Conservation (phyloP, 345 rosid genomes). For the Gossypium herbaceum region DNA sequence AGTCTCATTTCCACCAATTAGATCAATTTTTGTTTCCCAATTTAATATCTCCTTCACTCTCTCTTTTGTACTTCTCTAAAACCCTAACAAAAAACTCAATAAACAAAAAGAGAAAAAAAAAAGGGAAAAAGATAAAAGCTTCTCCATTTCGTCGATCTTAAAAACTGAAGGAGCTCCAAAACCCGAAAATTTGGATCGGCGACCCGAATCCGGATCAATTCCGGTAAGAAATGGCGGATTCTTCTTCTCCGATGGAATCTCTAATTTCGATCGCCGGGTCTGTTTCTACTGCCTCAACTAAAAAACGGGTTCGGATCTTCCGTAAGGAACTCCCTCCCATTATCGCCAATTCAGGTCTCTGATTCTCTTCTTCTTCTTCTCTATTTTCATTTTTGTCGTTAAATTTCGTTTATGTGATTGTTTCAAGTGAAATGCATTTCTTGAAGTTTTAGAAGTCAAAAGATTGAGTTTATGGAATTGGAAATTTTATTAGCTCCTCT, state of each 20-base stretch:
- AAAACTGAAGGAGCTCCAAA: neutral
- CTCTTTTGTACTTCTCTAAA: neutral
- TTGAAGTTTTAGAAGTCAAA: neutral
- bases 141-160: neutral
- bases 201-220: conserved; percentile 22
- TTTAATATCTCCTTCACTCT: neutral
- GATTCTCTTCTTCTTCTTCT: neutral
- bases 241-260: conserved; percentile 31
- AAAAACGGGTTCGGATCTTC: conserved; percentile 60
- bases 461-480: neutral
- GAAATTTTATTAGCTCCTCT: neutral
- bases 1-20: neutral
- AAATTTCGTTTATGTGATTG: neutral
- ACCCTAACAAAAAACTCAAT: conserved; percentile 10
- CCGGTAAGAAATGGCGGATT: conserved; percentile 46
- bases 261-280: conserved; percentile 49
- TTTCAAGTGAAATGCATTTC: neutral
- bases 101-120: neutral
- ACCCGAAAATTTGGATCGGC: neutral
- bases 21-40: neutral
- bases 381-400: neutral
- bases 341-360: conserved; percentile 42
- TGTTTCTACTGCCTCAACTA: conserved; percentile 65
- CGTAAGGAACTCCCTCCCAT: conserved; percentile 56
- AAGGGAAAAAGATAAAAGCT: neutral